Evolutionary conservation across 169 alveolate genomes (phyloP).

Genomic region (Plasmodium ovale): DNA sequence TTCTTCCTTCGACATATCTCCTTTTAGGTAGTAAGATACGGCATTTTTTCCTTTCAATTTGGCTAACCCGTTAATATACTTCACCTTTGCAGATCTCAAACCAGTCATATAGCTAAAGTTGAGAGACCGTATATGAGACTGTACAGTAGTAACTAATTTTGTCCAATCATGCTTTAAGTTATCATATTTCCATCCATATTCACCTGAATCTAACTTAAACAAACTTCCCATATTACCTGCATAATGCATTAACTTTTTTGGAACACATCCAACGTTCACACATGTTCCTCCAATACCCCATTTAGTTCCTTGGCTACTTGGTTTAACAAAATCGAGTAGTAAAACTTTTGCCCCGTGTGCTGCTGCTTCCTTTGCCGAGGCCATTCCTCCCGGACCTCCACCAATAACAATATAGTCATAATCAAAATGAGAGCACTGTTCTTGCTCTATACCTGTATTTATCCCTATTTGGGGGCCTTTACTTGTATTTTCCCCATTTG

Average conservation of each 20-base stretch:
- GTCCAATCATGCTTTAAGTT: slow-evolving; percentile 89
- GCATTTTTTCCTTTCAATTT: slow-evolving; percentile 65
- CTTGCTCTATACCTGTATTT: background rate
- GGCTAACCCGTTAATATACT: slow-evolving; percentile 92
- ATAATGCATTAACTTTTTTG: slow-evolving; percentile 98
- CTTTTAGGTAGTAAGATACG: slow-evolving; percentile 80
- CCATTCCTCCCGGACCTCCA: slow-evolving; percentile 95
- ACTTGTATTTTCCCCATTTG: background rate
- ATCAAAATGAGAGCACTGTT: slow-evolving; percentile 1
- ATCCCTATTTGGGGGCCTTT: background rate
- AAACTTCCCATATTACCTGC: slow-evolving; percentile 90
- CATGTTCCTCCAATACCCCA: slow-evolving; percentile 99
- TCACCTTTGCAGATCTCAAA: slow-evolving; percentile 86
- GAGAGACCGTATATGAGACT: slow-evolving; percentile 92
- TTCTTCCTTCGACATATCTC: slow-evolving; percentile 80
- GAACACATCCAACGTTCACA: slow-evolving; percentile 99
- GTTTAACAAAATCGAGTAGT: slow-evolving; percentile 96
- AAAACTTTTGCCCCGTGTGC: slow-evolving; percentile 93
- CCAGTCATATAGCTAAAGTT: slow-evolving; percentile 95
- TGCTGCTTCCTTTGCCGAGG: slow-evolving; percentile 97
- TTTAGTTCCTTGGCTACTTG: slow-evolving; percentile 95
- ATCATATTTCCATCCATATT: slow-evolving; percentile 71
- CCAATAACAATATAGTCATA: slow-evolving; percentile 92
- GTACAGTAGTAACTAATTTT: slow-evolving; percentile 89
- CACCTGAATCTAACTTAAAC: slow-evolving; percentile 45